Conservation (phyloP, 208 protist genomes). For the Lotmaria passim region DNA sequence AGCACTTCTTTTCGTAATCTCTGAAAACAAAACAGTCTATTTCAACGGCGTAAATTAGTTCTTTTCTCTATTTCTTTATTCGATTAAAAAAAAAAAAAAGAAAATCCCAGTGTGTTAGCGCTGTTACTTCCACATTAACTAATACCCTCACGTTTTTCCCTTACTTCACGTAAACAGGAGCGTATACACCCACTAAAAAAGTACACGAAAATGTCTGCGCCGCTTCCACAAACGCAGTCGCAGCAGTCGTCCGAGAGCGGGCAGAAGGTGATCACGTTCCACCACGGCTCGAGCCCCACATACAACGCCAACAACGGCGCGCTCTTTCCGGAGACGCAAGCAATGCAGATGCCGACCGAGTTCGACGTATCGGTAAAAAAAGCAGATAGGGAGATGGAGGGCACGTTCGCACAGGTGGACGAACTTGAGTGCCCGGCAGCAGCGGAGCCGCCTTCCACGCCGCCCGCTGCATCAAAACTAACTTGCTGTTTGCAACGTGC, state of each 20-base stretch:
- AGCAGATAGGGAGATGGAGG: slow-evolving; percentile 16
- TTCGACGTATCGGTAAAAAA: not conserved
- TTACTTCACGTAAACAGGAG: not conserved
- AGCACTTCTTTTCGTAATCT: no score
- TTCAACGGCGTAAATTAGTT: not conserved
- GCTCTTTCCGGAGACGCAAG: not conserved
- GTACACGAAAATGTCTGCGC: no score
- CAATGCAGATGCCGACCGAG: not conserved
- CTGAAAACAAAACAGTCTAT: no score
- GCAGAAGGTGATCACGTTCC: not conserved
- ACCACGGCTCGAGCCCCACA: slow-evolving; percentile 8
- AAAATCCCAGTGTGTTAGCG: no score
- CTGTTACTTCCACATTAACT: no score
- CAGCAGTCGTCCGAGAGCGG: no score
- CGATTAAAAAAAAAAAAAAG: no score
- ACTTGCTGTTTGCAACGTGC: slow-evolving; percentile 2
- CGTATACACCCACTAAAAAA: no score
- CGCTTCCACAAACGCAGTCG: no score
- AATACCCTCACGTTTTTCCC: not conserved
- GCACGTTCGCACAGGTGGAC: slow-evolving; percentile 14
- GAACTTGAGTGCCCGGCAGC: slow-evolving; percentile 1
- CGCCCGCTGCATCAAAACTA: not conserved
- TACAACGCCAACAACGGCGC: slow-evolving; percentile 7
- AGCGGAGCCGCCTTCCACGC: not conserved
- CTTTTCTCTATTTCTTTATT: not conserved